Evolutionary conservation across 1,284 basidiomycete genomes (phyloP).

Genomic region (Singerocomus rubriflavus): DNA sequence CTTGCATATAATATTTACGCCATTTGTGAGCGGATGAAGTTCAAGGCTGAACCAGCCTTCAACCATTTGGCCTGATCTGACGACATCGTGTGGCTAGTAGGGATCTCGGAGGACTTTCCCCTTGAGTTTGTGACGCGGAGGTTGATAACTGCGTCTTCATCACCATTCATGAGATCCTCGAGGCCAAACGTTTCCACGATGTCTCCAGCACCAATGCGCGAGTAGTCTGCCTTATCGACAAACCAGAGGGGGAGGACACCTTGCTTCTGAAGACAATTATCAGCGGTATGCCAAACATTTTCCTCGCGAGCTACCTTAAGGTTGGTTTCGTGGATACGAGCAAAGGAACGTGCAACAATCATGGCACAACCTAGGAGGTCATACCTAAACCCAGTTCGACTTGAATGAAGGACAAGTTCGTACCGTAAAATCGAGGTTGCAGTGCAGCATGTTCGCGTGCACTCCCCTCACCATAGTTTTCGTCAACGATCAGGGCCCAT

Average conservation of each 20-base stretch:
- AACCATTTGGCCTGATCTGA: slow-evolving; percentile 88
- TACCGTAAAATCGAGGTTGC: slow-evolving; percentile 94
- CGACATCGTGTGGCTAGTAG: slow-evolving; percentile 85
- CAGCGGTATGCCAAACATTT: neutral
- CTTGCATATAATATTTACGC: slow-evolving; percentile 6
- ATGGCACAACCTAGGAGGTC: slow-evolving; percentile 62
- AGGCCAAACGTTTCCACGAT: slow-evolving; percentile 33
- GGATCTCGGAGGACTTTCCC: slow-evolving; percentile 66
- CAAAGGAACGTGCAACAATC: slow-evolving; percentile 91
- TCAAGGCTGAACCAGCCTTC: slow-evolving; percentile 82
- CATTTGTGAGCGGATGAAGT: slow-evolving; percentile 69
- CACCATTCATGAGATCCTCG: slow-evolving; percentile 50
- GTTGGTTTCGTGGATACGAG: slow-evolving; percentile 98
- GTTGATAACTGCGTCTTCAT: slow-evolving; percentile 49
- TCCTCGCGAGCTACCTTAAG: slow-evolving; percentile 63
- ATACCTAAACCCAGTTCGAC: neutral
- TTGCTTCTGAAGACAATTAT: slow-evolving; percentile 70
- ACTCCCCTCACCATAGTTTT: slow-evolving; percentile 97
- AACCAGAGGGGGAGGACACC: slow-evolving; percentile 92
- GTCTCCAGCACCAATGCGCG: slow-evolving; percentile 79
- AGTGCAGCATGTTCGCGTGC: slow-evolving; percentile 98
- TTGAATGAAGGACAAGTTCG: slow-evolving; percentile 17
- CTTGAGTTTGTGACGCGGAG: slow-evolving; percentile 69
- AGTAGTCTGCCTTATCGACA: slow-evolving; percentile 81
- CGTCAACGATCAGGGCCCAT: slow-evolving; percentile 95